Evolutionary conservation across 2,329 filamentous ascomycete species (phyloP).

Genomic region (Fusarium pininemorale): DNA sequence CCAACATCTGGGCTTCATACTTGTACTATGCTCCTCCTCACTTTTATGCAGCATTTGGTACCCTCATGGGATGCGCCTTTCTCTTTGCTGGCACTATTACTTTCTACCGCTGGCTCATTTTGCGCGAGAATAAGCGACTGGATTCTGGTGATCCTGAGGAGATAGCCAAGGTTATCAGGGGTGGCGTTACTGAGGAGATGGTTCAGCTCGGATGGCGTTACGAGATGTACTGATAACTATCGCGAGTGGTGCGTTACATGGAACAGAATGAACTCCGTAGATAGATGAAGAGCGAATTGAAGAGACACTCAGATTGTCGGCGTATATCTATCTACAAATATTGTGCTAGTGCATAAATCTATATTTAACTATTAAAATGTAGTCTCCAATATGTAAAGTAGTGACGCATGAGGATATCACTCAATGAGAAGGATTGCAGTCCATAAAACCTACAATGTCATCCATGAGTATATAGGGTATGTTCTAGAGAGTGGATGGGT

Average conservation of each 20-base stretch:
- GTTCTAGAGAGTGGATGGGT: not conserved
- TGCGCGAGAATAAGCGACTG: conserved; percentile 51
- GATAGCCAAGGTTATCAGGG: conserved; percentile 52
- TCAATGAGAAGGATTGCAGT: no score
- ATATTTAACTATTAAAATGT: no score
- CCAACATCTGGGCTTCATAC: conserved; percentile 50
- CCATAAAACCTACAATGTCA: no score
- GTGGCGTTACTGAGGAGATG: conserved; percentile 56
- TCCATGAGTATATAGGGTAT: not conserved
- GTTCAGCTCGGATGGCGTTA: conserved; percentile 54
- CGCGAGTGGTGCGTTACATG: fast-evolving
- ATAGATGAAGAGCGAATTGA: not conserved
- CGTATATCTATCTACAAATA: no score
- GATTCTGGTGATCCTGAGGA: conserved; percentile 48
- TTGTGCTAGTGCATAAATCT: no score
- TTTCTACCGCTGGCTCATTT: conserved; percentile 49
- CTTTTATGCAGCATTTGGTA: conserved; percentile 53
- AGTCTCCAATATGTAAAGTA: no score
- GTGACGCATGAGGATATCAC: no score
- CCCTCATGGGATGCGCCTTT: conserved; percentile 47
- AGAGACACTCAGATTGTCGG: fast-evolving
- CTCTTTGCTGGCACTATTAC: conserved; percentile 49
- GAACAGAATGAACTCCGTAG: fast-evolving
- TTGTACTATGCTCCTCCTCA: conserved; percentile 50
- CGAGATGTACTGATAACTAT: conserved; percentile 51